phyloP scores from a whole-genome alignment of 345 rosid species.

The Sonneratia alba region DNA sequence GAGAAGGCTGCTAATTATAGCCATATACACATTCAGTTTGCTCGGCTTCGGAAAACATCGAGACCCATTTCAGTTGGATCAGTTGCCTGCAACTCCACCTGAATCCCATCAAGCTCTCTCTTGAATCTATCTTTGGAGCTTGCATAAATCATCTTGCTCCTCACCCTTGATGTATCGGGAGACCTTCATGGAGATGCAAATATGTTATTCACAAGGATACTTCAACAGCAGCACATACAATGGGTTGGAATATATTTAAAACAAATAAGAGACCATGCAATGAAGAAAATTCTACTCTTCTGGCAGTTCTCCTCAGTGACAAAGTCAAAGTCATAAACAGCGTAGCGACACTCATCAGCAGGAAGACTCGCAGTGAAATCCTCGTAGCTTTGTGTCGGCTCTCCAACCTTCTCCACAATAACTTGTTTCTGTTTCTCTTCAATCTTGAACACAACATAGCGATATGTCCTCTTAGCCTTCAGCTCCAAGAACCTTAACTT shows the following conservation, averaged over 20 bases:
- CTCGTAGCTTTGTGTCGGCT: constrained; percentile 40
- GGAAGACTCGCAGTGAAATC: constrained; percentile 47
- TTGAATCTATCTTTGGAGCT: constrained; percentile 31
- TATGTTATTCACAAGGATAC: neutral
- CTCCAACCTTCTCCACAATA: constrained; percentile 50
- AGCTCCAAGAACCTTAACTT: constrained; percentile 52
- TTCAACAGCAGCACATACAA: neutral
- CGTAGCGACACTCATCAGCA: constrained; percentile 56
- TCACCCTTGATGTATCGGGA: constrained; percentile 43
- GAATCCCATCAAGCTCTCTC: constrained; percentile 9
- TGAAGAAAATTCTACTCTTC: constrained; percentile 53
- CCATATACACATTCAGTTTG: constrained; percentile 21
- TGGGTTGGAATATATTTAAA: neutral
- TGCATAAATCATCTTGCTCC: constrained; percentile 61
- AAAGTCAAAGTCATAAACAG: constrained; percentile 51
- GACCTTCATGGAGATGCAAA: constrained; percentile 20
- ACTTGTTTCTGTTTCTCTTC: constrained; percentile 58
- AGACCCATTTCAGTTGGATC: constrained; percentile 52
- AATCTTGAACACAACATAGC: constrained; percentile 49
- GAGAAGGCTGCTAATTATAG: constrained; percentile 3
- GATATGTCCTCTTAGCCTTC: constrained; percentile 47
- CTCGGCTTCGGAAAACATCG: constrained; percentile 49
- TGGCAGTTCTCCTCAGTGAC: constrained; percentile 43
- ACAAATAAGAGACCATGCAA: constrained; percentile 34
- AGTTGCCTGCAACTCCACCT: constrained; percentile 19